These are phyloP conservation scores for Populus hybrid DNA, from an alignment of 441 rosid species.

Conservation along the genomic window DNA sequence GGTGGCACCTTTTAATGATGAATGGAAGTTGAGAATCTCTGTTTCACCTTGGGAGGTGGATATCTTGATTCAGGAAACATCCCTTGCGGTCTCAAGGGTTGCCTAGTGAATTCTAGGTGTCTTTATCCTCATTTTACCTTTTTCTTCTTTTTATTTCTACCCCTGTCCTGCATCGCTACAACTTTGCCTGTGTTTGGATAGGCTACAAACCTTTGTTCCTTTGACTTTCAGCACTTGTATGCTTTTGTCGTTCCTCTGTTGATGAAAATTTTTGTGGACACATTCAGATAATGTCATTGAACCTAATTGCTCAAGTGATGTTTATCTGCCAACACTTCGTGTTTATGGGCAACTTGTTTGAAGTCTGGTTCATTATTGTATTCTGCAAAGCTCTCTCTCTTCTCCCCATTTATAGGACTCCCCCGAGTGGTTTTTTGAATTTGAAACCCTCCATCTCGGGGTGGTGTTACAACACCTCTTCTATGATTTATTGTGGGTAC, in stretches of 20 bases:
- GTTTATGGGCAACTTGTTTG: background rate
- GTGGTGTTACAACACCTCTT: no score
- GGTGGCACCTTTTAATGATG: background rate
- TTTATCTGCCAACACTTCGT: background rate
- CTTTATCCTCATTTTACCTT: background rate
- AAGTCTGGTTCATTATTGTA: background rate
- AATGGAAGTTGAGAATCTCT: background rate
- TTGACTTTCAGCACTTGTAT: background rate
- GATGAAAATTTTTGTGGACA: background rate
- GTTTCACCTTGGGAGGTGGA: background rate
- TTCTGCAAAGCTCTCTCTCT: background rate
- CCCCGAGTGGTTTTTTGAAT: background rate
- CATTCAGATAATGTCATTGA: background rate
- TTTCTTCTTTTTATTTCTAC: background rate
- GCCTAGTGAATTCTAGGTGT: background rate
- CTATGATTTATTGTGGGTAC: background rate
- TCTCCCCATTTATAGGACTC: background rate
- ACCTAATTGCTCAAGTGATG: background rate
- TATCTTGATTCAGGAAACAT: background rate
- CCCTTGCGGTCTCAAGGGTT: background rate
- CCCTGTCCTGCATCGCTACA: background rate
- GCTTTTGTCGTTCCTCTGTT: background rate
- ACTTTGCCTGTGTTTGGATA: background rate
- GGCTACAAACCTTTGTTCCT: background rate
- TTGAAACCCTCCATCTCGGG: background rate